phyloP scores from a whole-genome alignment of 2,329 filamentous ascomycete species.

The Talaromyces pinophilus region DNA sequence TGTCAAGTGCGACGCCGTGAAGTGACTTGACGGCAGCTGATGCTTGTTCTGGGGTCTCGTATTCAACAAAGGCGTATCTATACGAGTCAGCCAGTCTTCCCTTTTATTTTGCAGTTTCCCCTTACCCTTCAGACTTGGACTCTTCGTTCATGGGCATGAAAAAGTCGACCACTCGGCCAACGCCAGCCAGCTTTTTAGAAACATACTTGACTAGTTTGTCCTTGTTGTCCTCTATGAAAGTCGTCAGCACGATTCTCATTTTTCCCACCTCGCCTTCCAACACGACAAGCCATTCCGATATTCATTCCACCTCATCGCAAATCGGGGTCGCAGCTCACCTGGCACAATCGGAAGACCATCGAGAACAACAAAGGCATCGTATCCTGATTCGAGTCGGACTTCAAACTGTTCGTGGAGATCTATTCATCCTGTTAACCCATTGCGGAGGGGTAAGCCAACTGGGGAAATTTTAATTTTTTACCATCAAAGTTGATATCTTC shows the following conservation, averaged over 20 bases:
- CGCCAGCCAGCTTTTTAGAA: constrained; percentile 84
- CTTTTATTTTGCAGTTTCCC: background rate
- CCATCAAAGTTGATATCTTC: constrained; percentile 89
- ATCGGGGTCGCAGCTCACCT: constrained; percentile 13
- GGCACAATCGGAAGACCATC: constrained; percentile 84
- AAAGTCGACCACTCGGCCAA: constrained; percentile 84
- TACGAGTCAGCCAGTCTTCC: constrained; percentile 21
- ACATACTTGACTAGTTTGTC: constrained; percentile 95
- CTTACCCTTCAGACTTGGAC: constrained; percentile 81
- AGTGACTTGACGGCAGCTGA: constrained; percentile 85
- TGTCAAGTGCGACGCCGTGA: constrained; percentile 85
- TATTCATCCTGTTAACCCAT: constrained; percentile 32
- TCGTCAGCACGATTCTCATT: background rate
- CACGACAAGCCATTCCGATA: too few species aligned
- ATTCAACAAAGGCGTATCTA: constrained; percentile 97
- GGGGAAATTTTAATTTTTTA: constrained; percentile 30
- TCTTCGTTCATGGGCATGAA: constrained; percentile 92
- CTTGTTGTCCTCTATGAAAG: constrained; percentile 73
- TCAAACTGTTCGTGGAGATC: constrained; percentile 94
- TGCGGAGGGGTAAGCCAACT: constrained; percentile 32
- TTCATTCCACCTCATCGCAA: background rate
- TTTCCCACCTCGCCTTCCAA: background rate
- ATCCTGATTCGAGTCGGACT: constrained; percentile 91
- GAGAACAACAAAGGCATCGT: constrained; percentile 94
- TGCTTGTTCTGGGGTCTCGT: constrained; percentile 85